These are phyloP conservation scores for Dictyostelium firmibasis DNA, from an alignment of 78 protist species.

Conservation along the genomic window DNA sequence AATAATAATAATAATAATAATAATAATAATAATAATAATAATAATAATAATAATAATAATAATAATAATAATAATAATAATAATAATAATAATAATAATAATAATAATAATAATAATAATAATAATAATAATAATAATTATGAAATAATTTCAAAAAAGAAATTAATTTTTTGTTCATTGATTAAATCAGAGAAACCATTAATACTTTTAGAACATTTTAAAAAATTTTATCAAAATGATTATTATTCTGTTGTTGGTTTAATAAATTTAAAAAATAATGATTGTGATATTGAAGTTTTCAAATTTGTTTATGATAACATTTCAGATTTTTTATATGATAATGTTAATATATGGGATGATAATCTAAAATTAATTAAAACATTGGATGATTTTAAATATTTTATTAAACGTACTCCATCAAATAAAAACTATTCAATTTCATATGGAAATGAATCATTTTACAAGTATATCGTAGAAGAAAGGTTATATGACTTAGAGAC, in stretches of 20 bases:
- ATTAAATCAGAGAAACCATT: background rate
- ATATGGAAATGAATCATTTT: background rate
- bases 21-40: too few species aligned
- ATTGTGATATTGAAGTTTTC: background rate
- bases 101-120: too few species aligned
- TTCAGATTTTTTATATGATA: background rate
- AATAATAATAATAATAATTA: too few species aligned
- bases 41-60: background rate
- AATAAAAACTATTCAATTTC: background rate
- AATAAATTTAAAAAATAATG: background rate
- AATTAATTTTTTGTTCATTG: background rate
- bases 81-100: too few species aligned
- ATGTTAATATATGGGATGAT: background rate
- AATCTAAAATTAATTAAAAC: background rate
- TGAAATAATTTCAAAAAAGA: background rate
- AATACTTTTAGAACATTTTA: background rate
- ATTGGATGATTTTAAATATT: background rate
- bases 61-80: background rate
- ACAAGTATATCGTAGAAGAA: background rate
- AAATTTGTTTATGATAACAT: background rate
- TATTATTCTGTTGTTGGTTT: background rate
- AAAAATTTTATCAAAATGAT: background rate
- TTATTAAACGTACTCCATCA: background rate
- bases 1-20: background rate
- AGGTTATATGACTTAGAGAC: background rate